Evolutionary conservation across 179 eudicot genomes (phyloP), one percentile per base, ranked within the genome.

Genomic region (Silene coronaria): DNA sequence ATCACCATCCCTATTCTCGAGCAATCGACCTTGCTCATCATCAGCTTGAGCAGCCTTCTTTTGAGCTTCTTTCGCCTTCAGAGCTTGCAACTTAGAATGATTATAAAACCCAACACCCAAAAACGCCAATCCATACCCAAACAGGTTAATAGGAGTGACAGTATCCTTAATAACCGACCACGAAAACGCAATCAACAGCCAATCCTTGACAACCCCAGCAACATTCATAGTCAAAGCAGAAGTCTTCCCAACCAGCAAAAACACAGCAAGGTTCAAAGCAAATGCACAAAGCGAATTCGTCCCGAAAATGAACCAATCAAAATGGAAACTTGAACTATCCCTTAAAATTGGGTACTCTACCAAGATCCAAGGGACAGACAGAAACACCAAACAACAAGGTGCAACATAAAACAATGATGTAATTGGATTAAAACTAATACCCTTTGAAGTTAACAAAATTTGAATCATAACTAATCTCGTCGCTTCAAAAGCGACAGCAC

Each of bases 181-280:
- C 7, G 97, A 91, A 53, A 91, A 89, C 1, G 91, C 94, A 64
- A 91, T 90, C 88, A 91, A 83, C 61, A 91, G 62, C 97, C 97
- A 91, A 74, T 91, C 97, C 77, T 91, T 91, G 5, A 91, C 97
- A 4, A 91, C 97, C 36, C 97, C 95, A 78, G 97, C 95, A 23
- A 91, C 97, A 75, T 91, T 91, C 97, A 91, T 91, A 1, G 97
- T 91, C 89, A 91, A 80, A 1, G 97, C 97, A 4, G 95, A 90
- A 0, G 92, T 88, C 87, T 91, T 91, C 24, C 95, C 95, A 9
- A 91, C 95, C 46, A 91, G 88, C 79, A 91, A 70, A 80, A 91
- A 91, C 60, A 91, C 97, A 42, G 97, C 97, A 73, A 91, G 85
- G 72, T 90, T 91, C 83, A 91, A 70, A 0, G 91, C 95, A 70